Evolutionary conservation across 768 basidiomycete species (phyloP).

Genomic region (Cystobasidium ongulense): DNA sequence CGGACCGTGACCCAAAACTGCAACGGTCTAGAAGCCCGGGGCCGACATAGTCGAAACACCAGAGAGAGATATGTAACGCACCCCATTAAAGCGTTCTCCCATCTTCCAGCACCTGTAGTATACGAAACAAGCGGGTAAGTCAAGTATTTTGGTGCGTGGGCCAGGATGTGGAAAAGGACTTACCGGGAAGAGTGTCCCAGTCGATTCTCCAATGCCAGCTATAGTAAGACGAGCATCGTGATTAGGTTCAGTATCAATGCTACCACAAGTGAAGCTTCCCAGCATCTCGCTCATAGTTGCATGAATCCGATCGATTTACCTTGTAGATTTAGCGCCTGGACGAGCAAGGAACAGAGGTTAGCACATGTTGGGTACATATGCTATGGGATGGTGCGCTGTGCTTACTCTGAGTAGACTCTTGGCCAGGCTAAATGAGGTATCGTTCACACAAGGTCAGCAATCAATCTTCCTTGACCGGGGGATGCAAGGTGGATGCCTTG

Average conservation of each 20-base stretch:
- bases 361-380: not conserved
- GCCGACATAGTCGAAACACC: too few relatives aligned
- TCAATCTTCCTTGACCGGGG: not conserved
- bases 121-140: not conserved
- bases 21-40: too few relatives aligned
- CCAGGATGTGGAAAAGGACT: not conserved
- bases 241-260: not conserved
- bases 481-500: not conserved
- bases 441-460: not conserved
- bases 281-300: not conserved
- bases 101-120: not conserved
- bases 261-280: too few relatives aligned
- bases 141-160: too few relatives aligned
- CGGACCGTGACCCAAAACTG: too few relatives aligned
- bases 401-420: conserved; percentile 10
- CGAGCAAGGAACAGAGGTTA: not conserved
- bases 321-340: not conserved
- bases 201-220: conserved; percentile 13
- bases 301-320: not conserved
- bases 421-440: not conserved
- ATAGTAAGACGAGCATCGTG: not conserved
- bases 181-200: conserved; percentile 10
- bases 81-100: conserved; percentile 21
- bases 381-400: too few relatives aligned
- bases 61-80: too few relatives aligned